These are phyloP conservation scores for Leccinum subfulvum DNA, from an alignment of 1,284 basidiomycete species.

Conservation along the genomic window DNA sequence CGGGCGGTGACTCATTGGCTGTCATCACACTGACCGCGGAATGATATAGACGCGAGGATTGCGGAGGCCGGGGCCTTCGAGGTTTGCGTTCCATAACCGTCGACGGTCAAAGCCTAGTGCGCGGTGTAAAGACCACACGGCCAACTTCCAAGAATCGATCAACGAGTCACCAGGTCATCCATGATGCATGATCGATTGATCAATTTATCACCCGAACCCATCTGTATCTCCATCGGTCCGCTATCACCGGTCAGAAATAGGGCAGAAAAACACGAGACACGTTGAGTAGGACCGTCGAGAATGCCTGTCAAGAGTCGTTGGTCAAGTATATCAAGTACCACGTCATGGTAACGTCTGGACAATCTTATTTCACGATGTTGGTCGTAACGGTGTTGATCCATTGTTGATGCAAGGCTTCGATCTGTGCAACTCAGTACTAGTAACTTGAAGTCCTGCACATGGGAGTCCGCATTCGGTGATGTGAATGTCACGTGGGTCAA, in stretches of 20 bases:
- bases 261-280: too few species aligned
- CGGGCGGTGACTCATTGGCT: background rate
- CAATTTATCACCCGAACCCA: too few species aligned
- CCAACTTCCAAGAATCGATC: background rate
- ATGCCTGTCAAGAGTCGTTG: background rate
- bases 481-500: background rate
- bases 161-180: background rate
- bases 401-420: background rate
- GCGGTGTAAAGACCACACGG: background rate
- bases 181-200: too few species aligned
- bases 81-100: background rate
- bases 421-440: background rate
- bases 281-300: background rate
- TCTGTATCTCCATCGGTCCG: background rate
- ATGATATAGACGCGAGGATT: background rate
- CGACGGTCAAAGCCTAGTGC: background rate
- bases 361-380: background rate
- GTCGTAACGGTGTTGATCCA: background rate
- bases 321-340: background rate
- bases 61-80: background rate
- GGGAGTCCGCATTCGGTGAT: background rate
- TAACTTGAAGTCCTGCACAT: background rate
- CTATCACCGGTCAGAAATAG: background rate
- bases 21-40: background rate
- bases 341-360: background rate